phyloP scores from a whole-genome alignment of 352 stramenopile genomes.

The Vaucheria bursata region DNA sequence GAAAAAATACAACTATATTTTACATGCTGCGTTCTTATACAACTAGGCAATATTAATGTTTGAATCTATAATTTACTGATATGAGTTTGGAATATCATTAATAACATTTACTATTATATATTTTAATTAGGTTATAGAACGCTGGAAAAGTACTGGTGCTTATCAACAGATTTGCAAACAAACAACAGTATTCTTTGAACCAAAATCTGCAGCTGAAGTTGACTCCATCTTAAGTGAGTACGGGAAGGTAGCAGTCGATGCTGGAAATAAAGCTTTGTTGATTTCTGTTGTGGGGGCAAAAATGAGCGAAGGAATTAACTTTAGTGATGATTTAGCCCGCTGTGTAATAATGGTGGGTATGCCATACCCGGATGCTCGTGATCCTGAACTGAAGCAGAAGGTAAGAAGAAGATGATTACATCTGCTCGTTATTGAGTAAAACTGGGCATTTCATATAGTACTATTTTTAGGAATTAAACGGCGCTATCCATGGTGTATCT shows the following conservation, averaged over 20 bases:
- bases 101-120: constrained; percentile 2
- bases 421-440: no score
- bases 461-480: no score
- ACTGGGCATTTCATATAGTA: no score
- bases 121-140: constrained; percentile 16
- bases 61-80: no score
- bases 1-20: no score
- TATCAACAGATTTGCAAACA: constrained; percentile 54
- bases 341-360: constrained; percentile 96
- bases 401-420: no score
- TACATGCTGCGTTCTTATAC: no score
- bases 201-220: constrained; percentile 80
- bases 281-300: constrained; percentile 96
- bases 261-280: constrained; percentile 64
- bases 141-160: constrained; percentile 27
- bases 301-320: constrained; percentile 99
- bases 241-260: constrained; percentile 12
- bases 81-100: no score
- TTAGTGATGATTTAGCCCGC: constrained; percentile 90
- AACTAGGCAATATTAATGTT: no score
- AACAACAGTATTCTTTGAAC: constrained; percentile 84
- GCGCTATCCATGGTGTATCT: no score
- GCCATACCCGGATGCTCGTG: constrained; percentile 90
- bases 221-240: constrained; percentile 73
- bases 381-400: constrained; percentile 91